Evolutionary conservation across 345 rosid species (phyloP), one percentile per base, ranked within the genome.

Genomic region (Dipteronia dyeriana): DNA sequence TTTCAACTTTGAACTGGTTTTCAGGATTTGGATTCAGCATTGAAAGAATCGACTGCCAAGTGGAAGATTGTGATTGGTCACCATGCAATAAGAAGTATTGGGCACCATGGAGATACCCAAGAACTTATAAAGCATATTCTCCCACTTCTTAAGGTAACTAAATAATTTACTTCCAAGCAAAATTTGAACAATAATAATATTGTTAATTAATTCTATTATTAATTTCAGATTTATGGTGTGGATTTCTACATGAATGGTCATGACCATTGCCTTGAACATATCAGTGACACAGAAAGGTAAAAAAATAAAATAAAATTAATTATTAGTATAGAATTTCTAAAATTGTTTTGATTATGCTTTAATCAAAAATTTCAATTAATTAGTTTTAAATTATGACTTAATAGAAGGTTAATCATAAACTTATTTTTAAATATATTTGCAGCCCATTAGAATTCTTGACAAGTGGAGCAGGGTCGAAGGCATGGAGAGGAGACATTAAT

Each of bases 401-500:
- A 31, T 29, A 31, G 34, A 29, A 29, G 31, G 3, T 29, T 29
- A 29, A 29, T 31, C 34, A 31, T 31, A 31, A 31, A 31, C 5
- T 31, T 31, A 31, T 31, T 31, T 3, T 34, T 34, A 4, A 34
- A 34, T 34, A 34, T 34, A 0, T 34, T 34, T 34, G 49, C 78
- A 88, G 87, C 70, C 83, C 82, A 0, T 82, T 88, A 19, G 90
- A 84, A 74, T 91, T 88, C 71, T 47, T 91, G 8, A 89, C 93
- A 0, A 91, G 95, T 23, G 93, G 95, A n/a, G 95, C 95, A 68
- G 91, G 93, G 8, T 91, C 95, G 2, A 88, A 85, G 69, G 91
- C 95, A 2, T 91, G 95, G 91, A 87, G 93, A 71, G 91, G 93
- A 23, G 90, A 83, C 70, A 10, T 85, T 49, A 78, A 83, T 67